Base-by-base conservation (phyloP, 805 yeast species). In the Schwanniomyces pseudopolymorphus region DNA sequence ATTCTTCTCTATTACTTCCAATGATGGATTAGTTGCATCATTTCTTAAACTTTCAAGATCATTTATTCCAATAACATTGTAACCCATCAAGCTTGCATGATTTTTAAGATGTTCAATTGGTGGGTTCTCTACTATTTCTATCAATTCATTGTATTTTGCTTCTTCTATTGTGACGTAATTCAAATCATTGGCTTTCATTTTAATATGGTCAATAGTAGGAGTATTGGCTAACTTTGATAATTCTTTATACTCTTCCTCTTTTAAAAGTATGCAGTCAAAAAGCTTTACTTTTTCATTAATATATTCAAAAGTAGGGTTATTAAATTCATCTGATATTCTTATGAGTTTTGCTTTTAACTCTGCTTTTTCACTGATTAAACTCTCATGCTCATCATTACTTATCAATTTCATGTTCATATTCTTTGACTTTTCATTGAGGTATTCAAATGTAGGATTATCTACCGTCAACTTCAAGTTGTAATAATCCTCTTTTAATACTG, bases 171-270 rank as follows among this genome's bases (percentile, higher is more conserved):
- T 28, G 7, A 35, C 45, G 20, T 35, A 36, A 17, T 47, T 47
- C 8, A 48, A 20, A 2, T 28, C 40, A 14, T 44, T 54, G 42
- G 52, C 60, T 22, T 56, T 56, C 6, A 38, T 40, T 6, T 39
- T 46, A 19, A 66, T 33, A 33, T 56, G 60, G 1, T 59, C 64
- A 3, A 52, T 24, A 5, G 54, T 25, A 2, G 66, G 63, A 4
- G 53, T 52, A 26, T 56, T 42, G 7, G 51, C 53, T 10, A 55
- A 48, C 33, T 53, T 19, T 14, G n/a, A 9, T 5, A 60, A 38
- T 11, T 48, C 36, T 5, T 53, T 42, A 37, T 48, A 41, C n/a
- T 51, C 55, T 1, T 37, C 45, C 3, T 20, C 22, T n/a, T 48
- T 33, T 1, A 56, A 9, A 20, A 42, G 43, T n/a, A 33, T 41